Evolutionary conservation across 1,139 yeast genomes (phyloP), one percentile per base, ranked within the genome.

Genomic region (Debaryomycetaceae sp.): DNA sequence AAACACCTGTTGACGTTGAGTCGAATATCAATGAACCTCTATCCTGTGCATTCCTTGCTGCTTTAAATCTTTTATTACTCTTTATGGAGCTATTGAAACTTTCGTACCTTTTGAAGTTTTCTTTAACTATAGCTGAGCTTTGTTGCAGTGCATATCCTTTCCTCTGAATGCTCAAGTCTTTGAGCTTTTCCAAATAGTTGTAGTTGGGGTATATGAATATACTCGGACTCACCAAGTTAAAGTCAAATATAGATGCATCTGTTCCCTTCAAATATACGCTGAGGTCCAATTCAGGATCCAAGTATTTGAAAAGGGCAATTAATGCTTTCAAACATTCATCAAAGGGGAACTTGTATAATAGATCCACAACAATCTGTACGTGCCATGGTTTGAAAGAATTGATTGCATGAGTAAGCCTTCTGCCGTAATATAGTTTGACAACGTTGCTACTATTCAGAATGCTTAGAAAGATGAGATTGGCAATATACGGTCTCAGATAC

Each of bases 381-480:
- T 70, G 74, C 76, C 76, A 72, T 3, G 56, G 52, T 45, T 64
- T 65, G 34, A 66, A 51, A 7, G 50, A 42, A 13, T 46, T 42
- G 3, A 49, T 41, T 1, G 33, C 35, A 39, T 42, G 38, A 33
- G 39, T 41, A 47, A 29, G 34, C 36, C 45, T 42, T 34, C 38
- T 43, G 37, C 45, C 47, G 39, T 38, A 43, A 31, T 39, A 46
- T 4, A 58, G 52, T 24, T 46, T 50, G 24, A 50, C 38, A 5
- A 50, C 39, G 5, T 44, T 47, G 14, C 53, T 45, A 27, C 52
- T 42, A 43, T 54, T 57, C 48, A 56, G 43, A 0, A 61, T 34
- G 9, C 60, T 52, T 9, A 68, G 42, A 38, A 63, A 58, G n/a
- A 70, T 59, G 14, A 70, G 51, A 34, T 65, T 60, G 9, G 67